A percentile compares a stretch with the other conserved stretches of the same genome.
Evolutionary conservation across 2,329 filamentous ascomycete species (phyloP).

Genomic region (Lecanicillium sp.): DNA sequence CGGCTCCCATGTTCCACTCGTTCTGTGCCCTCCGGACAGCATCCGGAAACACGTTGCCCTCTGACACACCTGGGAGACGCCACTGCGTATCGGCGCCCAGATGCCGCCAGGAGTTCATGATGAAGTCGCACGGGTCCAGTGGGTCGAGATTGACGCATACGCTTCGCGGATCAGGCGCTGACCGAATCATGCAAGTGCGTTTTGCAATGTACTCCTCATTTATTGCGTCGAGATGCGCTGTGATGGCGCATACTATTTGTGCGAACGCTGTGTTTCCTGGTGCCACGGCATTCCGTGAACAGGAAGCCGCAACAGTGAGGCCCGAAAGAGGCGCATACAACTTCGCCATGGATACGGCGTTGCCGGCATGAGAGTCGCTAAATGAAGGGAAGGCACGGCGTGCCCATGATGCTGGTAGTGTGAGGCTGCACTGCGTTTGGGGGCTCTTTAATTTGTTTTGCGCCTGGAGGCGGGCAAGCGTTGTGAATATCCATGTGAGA

Average conservation of each 20-base stretch:
- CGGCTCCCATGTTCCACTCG: conserved; percentile 21
- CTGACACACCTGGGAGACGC: conserved; percentile 17
- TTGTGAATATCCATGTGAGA: conserved; percentile 32
- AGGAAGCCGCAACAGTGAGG: conserved; percentile 14
- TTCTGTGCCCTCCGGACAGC: conserved; percentile 22
- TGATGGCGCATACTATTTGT: conserved; percentile 20
- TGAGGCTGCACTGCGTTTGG: conserved; percentile 17
- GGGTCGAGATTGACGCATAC: conserved; percentile 33
- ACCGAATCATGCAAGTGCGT: conserved; percentile 28
- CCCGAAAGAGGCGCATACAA: conserved; percentile 18
- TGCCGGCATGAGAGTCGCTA: conserved; percentile 29
- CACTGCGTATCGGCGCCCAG: conserved; percentile 35
- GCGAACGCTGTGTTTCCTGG: conserved; percentile 17
- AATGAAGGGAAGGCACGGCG: conserved; percentile 23
- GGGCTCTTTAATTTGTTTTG: conserved; percentile 4
- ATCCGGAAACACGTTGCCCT: conserved; percentile 14
- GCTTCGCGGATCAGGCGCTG: conserved; percentile 29
- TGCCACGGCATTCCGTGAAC: conserved; percentile 3
- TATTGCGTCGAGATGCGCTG: conserved; percentile 18
- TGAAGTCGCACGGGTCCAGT: conserved; percentile 28
- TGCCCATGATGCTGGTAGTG: conserved; percentile 36
- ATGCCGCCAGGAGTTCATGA: conserved; percentile 37
- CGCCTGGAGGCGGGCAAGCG: conserved; percentile 10
- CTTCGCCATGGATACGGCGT: conserved; percentile 31
- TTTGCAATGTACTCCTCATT: conserved; percentile 31